These are phyloP conservation scores for Suillus decipiens DNA, from an alignment of 768 basidiomycete genomes.

Conservation along the genomic window DNA sequence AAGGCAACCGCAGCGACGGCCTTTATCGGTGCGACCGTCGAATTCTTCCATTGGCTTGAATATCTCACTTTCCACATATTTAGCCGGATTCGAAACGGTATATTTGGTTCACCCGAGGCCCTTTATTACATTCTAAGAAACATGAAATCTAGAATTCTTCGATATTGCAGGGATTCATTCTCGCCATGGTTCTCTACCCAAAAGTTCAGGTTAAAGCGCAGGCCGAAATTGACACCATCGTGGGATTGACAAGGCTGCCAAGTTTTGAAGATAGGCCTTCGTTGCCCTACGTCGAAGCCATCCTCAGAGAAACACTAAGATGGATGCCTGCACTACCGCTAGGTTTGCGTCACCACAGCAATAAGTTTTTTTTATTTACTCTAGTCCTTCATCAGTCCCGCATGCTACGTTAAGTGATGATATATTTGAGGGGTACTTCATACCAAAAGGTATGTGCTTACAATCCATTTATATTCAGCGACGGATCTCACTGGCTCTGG, in stretches of 20 bases:
- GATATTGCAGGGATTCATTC: conserved; percentile 18
- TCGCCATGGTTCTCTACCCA: conserved; percentile 24
- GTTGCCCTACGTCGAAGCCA: conserved; percentile 26
- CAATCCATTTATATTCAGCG: background rate
- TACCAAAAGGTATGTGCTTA: conserved; percentile 48
- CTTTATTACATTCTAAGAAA: background rate
- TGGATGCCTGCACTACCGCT: conserved; percentile 27
- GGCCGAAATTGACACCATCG: conserved; percentile 20
- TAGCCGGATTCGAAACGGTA: conserved; percentile 7
- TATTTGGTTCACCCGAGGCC: background rate
- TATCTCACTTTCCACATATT: background rate
- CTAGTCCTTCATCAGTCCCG: conserved; percentile 24
- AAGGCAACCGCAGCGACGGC: conserved; percentile 23
- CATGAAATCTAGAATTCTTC: conserved; percentile 17
- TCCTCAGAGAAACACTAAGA: conserved; percentile 24
- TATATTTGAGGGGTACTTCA: conserved; percentile 45
- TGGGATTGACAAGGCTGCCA: conserved; percentile 24
- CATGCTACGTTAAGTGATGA: conserved; percentile 39
- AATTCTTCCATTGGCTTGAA: background rate
- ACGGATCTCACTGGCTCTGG: background rate
- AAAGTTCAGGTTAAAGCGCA: conserved; percentile 27
- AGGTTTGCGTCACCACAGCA: conserved; percentile 13
- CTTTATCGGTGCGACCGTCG: conserved; percentile 23
- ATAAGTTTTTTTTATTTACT: too few species aligned
- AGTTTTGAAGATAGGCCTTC: conserved; percentile 20